Evolutionary conservation across 164 flowering plant species (phyloP).

Genomic region (Magnolia kwangsiensis): DNA sequence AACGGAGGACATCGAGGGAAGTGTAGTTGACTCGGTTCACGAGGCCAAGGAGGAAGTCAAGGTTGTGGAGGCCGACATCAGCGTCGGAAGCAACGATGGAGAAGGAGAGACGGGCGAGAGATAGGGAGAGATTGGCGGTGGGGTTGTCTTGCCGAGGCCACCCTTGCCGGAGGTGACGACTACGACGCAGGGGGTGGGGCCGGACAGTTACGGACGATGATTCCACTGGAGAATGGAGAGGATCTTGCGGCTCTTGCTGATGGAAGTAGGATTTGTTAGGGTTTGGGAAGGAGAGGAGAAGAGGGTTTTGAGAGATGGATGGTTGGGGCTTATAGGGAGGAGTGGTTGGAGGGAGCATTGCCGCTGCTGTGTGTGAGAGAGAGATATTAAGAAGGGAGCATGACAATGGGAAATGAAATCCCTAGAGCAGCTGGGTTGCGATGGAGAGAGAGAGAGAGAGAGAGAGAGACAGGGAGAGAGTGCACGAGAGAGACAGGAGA

Average conservation of each 20-base stretch:
- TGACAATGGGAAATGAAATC: neutral
- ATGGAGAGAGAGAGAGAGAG: too few species aligned
- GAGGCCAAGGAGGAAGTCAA: too few species aligned
- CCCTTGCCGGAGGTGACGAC: slow-evolving; percentile 99
- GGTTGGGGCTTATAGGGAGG: neutral
- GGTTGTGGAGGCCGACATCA: too few species aligned
- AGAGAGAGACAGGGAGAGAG: too few species aligned
- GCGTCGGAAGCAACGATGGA: too few species aligned
- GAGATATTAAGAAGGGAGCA: neutral
- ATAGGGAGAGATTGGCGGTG: too few species aligned
- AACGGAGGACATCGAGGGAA: too few species aligned
- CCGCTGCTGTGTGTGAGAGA: neutral
- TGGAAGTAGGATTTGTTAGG: slow-evolving; percentile 9
- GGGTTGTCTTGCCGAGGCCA: slow-evolving; percentile 97
- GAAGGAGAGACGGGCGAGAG: too few species aligned
- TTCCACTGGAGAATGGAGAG: slow-evolving; percentile 72
- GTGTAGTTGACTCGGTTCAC: too few species aligned
- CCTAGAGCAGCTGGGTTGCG: too few species aligned
- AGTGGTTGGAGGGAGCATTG: neutral
- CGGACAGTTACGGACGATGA: slow-evolving; percentile 72
- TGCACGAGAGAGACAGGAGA: too few species aligned
- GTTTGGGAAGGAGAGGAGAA: slow-evolving; percentile 10
- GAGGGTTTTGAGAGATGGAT: neutral
- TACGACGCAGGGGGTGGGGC: slow-evolving; percentile 83
- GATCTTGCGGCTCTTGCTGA: slow-evolving; percentile 11